Evolutionary conservation across 1,284 basidiomycete genomes (phyloP), one percentile per base, ranked within the genome.

Genomic region (Ganoderma lingzhi): DNA sequence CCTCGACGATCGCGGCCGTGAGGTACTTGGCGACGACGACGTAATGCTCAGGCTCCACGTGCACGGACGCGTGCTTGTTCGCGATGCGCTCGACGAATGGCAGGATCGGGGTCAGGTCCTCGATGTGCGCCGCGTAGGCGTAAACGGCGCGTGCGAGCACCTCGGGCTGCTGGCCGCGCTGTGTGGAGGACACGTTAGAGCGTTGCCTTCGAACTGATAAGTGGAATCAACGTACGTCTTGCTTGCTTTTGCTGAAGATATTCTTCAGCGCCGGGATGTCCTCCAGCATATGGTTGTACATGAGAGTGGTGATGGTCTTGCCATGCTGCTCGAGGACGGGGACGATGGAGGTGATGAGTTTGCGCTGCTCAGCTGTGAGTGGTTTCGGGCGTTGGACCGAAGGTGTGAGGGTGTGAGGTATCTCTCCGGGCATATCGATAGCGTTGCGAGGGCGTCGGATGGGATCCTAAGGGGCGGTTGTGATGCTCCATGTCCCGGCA

Each of bases 51-150:
- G 77, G 76, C 19, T 64, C 39, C 67, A 78, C 75, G 68, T 74
- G 69, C 35, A 78, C 70, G 44, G 76, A 76, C 10, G 76, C 70
- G 65, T 78, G 76, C 62, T 76, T 76, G 69, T 78, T 65, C 48
- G 71, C 73, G 66, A 78, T 72, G 65, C 75, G 76, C 68, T 78
- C 77, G 32, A 78, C 75, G 32, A 74, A 70, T 42, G 77, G 75
- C 9, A 74, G 66, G 67, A 78, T 68, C 12, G 74, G 74, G 12
- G 74, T 69, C 48, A 78, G 75, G 60, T 77, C 75, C 65, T 76
- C 73, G 70, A 78, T 78, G 71, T 78, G 68, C 37, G 71, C 64
- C 1, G 76, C 76, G 53, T 77, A 78, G 17, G 76, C 76, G 63
- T 74, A 75, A 19, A 78, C 68, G 9, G 76, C 70, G 45, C 67